Conservation (phyloP, 345 rosid genomes). For the Brassica cretica region DNA sequence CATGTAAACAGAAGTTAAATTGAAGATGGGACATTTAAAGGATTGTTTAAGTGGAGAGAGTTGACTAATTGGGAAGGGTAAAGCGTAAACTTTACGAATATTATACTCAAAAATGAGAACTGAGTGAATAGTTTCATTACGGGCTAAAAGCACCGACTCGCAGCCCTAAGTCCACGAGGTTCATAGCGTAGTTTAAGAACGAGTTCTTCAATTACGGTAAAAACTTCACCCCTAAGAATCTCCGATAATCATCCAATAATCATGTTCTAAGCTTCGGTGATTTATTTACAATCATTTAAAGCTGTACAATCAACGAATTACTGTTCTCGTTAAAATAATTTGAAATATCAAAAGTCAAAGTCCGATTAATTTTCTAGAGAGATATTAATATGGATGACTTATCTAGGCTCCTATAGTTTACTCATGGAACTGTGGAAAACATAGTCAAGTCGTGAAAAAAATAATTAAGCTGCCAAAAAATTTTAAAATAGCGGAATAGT, state of each 20-base stretch:
- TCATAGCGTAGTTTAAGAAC: too few species aligned
- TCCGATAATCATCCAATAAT: too few species aligned
- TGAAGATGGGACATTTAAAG: slow-evolving; percentile 20
- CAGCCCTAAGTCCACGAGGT: slow-evolving; percentile 20
- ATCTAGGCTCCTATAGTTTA: too few species aligned
- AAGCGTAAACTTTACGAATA: slow-evolving; percentile 8
- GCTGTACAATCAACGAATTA: background rate
- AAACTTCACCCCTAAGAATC: too few species aligned
- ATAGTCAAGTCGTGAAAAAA: too few species aligned
- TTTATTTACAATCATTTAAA: slow-evolving; percentile 12
- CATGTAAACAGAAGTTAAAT: background rate
- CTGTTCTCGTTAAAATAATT: background rate
- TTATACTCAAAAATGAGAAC: slow-evolving; percentile 10
- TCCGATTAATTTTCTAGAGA: too few species aligned
- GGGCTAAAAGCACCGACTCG: slow-evolving; percentile 36
- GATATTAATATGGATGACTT: too few species aligned
- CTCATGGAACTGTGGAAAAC: too few species aligned
- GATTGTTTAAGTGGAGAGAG: slow-evolving; percentile 24
- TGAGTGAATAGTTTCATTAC: slow-evolving; percentile 27
- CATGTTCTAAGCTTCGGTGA: background rate
- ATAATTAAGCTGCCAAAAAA: too few species aligned
- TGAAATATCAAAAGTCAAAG: too few species aligned
- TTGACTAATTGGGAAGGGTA: slow-evolving; percentile 36
- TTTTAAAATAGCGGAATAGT: too few species aligned
- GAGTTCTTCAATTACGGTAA: too few species aligned